Percentiles rank a stretch among this genome's conserved stretches.
phyloP scores from a whole-genome alignment of 495 filamentous ascomycete genomes.

The Neurospora pannonica region DNA sequence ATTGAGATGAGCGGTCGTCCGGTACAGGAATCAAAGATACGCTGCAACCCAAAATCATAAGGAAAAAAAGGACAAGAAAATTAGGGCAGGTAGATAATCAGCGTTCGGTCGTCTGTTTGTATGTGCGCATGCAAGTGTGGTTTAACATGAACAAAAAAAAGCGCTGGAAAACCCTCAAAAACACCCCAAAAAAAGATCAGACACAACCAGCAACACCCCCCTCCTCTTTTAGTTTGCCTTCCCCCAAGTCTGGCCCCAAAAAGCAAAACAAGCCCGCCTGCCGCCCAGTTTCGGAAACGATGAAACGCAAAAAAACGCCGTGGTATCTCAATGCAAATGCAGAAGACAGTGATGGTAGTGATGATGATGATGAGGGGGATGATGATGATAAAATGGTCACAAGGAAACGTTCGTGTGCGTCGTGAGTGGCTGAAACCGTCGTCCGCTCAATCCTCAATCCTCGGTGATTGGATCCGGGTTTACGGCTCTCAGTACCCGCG shows the following conservation, averaged over 20 bases:
- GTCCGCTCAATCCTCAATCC: conserved; percentile 8
- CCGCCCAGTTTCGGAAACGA: background rate
- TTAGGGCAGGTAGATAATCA: background rate
- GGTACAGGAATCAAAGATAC: background rate
- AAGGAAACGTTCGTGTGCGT: background rate
- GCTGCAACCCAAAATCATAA: background rate
- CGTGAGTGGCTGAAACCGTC: background rate
- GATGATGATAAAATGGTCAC: background rate
- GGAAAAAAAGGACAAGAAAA: background rate
- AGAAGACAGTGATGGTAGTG: background rate
- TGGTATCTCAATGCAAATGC: background rate
- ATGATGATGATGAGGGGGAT: background rate
- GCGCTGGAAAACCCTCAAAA: background rate
- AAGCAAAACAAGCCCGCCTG: background rate
- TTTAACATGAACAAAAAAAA: background rate
- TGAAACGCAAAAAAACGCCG: background rate
- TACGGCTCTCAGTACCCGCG: conserved; percentile 40
- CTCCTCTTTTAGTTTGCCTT: background rate
- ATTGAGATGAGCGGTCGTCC: background rate
- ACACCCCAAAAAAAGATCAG: background rate
- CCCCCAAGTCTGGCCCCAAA: background rate
- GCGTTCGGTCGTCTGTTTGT: background rate
- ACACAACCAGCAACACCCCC: background rate
- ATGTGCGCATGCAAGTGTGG: background rate
- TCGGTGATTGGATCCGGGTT: conserved; percentile 39